A percentile compares a stretch with the other conserved stretches of the same genome.
Evolutionary conservation across 352 stramenopile species (phyloP).

Genomic region (Phytopythium chamaehyphon): DNA sequence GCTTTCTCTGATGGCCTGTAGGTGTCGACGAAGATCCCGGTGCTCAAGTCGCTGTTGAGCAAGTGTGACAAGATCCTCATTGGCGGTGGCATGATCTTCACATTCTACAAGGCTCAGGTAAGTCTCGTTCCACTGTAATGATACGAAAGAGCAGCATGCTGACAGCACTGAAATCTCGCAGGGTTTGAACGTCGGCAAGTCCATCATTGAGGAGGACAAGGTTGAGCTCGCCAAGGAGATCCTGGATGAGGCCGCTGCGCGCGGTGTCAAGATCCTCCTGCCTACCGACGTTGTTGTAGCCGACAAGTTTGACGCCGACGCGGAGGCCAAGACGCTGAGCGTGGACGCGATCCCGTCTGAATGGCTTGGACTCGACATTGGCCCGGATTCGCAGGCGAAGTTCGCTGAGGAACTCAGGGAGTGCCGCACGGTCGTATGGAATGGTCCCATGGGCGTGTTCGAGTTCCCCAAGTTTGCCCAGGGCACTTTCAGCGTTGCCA

Average conservation of each 20-base stretch:
- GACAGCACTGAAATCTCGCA: too few relatives aligned
- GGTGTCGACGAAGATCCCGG: slow-evolving; percentile 95
- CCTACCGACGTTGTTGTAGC: slow-evolving; percentile 94
- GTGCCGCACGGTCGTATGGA: slow-evolving; percentile 89
- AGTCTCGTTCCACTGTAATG: too few relatives aligned
- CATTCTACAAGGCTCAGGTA: slow-evolving; percentile 97
- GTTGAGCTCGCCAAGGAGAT: slow-evolving; percentile 93
- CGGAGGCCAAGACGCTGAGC: slow-evolving; percentile 48
- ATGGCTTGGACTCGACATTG: slow-evolving; percentile 99
- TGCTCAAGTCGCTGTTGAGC: slow-evolving; percentile 93
- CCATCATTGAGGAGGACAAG: slow-evolving; percentile 94
- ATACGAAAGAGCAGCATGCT: too few relatives aligned
- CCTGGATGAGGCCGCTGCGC: slow-evolving; percentile 83
- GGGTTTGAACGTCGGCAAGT: slow-evolving; percentile 93
- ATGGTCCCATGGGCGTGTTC: slow-evolving; percentile 97
- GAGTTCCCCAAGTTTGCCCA: slow-evolving; percentile 96
- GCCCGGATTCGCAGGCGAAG: slow-evolving; percentile 87
- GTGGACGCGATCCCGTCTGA: slow-evolving; percentile 91
- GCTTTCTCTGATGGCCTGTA: too few relatives aligned
- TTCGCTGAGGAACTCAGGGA: too few relatives aligned
- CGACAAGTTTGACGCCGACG: slow-evolving; percentile 80
- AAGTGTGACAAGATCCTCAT: slow-evolving; percentile 97
- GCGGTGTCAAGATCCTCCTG: slow-evolving; percentile 88
- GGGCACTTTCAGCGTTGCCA: slow-evolving; percentile 91
- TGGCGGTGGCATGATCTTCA: slow-evolving; percentile 97